Evolutionary conservation across 495 filamentous ascomycete genomes (phyloP).

Genomic region (Hypoxylon lienhwacheense): DNA sequence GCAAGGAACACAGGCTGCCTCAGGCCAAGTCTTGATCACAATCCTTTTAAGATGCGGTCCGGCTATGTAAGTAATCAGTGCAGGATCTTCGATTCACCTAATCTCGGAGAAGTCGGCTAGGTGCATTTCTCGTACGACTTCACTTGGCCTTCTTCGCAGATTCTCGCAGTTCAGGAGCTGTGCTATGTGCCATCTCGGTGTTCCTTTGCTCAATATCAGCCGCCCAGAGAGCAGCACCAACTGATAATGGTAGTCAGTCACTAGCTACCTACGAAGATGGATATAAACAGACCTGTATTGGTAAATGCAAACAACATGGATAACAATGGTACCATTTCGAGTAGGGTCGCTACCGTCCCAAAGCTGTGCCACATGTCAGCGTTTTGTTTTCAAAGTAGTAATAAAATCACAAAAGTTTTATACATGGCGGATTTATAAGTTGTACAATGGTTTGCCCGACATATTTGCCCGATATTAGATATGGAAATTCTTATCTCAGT

Average conservation of each 20-base stretch:
- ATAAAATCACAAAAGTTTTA: too few species aligned
- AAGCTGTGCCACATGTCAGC: too few species aligned
- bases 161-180: slow-evolving; percentile 57
- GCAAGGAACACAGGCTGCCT: slow-evolving; percentile 11
- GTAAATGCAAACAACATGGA: slow-evolving; percentile 88
- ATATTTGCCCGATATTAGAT: too few species aligned
- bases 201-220: slow-evolving; percentile 78
- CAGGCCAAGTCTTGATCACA: not conserved
- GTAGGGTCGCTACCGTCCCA: slow-evolving; percentile 70
- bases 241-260: slow-evolving; percentile 37
- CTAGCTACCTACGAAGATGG: not conserved
- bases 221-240: slow-evolving; percentile 92
- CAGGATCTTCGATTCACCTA: slow-evolving; percentile 25
- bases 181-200: slow-evolving; percentile 50
- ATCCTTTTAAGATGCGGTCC: slow-evolving; percentile 15
- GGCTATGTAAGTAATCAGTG: slow-evolving; percentile 19
- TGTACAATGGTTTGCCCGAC: too few species aligned
- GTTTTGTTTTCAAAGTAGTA: too few species aligned
- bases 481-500: not conserved
- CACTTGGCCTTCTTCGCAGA: slow-evolving; percentile 59
- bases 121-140: slow-evolving; percentile 22
- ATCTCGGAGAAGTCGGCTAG: slow-evolving; percentile 34
- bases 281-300: slow-evolving; percentile 64
- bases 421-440: too few species aligned
- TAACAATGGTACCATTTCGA: slow-evolving; percentile 82